phyloP scores from a whole-genome alignment of 129 eudicot genomes.

The Lactuca saligna region DNA sequence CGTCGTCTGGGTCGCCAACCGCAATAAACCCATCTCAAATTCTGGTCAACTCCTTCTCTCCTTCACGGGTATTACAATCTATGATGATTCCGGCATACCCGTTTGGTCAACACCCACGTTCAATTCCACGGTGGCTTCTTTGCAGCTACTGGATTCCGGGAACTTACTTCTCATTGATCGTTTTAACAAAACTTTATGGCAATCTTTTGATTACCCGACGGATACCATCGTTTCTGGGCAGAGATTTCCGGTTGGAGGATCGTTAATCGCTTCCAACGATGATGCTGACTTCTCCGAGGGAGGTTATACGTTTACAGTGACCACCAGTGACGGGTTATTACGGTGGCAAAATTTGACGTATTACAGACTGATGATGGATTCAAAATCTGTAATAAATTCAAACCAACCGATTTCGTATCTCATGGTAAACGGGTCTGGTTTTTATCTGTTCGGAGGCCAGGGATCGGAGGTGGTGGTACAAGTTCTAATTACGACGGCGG shows the following conservation, averaged over 20 bases:
- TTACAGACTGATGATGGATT: conserved; percentile 64
- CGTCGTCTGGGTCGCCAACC: conserved; percentile 73
- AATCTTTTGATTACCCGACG: conserved; percentile 59
- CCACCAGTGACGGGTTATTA: conserved; percentile 44
- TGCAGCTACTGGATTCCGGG: conserved; percentile 56
- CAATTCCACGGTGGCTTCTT: conserved; percentile 28
- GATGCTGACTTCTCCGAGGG: conserved; percentile 42
- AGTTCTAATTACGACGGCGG: conserved; percentile 28
- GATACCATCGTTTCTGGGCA: conserved; percentile 75
- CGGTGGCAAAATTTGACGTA: conserved; percentile 52
- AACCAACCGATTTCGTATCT: conserved; percentile 46
- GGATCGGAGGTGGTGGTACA: conserved; percentile 44
- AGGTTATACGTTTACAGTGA: conserved; percentile 42
- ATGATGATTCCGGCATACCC: conserved; percentile 38
- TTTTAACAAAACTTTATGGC: conserved; percentile 54
- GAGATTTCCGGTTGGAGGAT: conserved; percentile 34
- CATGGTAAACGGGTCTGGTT: conserved; percentile 58
- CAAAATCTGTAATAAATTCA: conserved; percentile 41
- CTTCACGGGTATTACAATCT: conserved; percentile 38
- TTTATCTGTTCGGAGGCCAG: conserved; percentile 37
- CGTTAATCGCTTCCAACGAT: conserved; percentile 29
- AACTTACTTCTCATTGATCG: conserved; percentile 52
- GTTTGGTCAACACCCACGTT: conserved; percentile 66
- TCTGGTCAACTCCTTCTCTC: conserved; percentile 49
- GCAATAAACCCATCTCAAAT: conserved; percentile 50